Percentiles rank a stretch among this genome's conserved stretches.
phyloP scores from a whole-genome alignment of 306 rosid genomes.

The Inga oerstediana region DNA sequence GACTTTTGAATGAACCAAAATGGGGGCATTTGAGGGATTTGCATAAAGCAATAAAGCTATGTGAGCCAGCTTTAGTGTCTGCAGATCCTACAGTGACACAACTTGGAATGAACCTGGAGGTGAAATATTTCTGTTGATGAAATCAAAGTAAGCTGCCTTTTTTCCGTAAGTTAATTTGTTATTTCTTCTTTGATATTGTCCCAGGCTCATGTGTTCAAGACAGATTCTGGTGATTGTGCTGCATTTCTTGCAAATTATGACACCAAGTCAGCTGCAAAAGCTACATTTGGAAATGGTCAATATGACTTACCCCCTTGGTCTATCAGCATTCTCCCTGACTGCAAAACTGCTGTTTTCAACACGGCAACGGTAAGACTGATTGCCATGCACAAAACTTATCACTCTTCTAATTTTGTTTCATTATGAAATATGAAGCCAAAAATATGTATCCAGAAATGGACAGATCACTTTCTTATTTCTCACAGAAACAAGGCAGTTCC shows the following conservation, averaged over 20 bases:
- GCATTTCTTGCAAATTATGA: conserved; percentile 90
- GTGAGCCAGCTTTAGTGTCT: conserved; percentile 73
- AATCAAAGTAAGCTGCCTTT: conserved; percentile 6
- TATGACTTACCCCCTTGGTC: conserved; percentile 95
- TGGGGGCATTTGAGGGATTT: conserved; percentile 91
- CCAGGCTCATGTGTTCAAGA: conserved; percentile 75
- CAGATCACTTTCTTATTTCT: neutral
- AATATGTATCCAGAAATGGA: neutral
- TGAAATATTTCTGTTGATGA: conserved; percentile 29
- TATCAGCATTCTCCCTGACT: conserved; percentile 90
- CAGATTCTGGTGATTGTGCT: conserved; percentile 63
- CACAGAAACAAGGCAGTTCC: neutral
- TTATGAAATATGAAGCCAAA: neutral
- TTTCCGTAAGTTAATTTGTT: conserved; percentile 16
- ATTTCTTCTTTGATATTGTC: conserved; percentile 16
- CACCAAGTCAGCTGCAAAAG: conserved; percentile 46
- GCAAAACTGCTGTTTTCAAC: conserved; percentile 81
- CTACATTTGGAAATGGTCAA: conserved; percentile 61
- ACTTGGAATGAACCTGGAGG: conserved; percentile 81
- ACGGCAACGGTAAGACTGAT: conserved; percentile 72
- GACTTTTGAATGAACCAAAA: conserved; percentile 81
- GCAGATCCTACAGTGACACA: conserved; percentile 66
- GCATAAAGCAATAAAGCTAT: conserved; percentile 79
- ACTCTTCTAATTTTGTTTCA: neutral
- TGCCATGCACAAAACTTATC: neutral